A percentile compares a stretch with the other conserved stretches of the same genome.
These are phyloP conservation scores for Fusarium algeriense DNA, from an alignment of 2,329 filamentous ascomycete genomes.

Conservation along the genomic window DNA sequence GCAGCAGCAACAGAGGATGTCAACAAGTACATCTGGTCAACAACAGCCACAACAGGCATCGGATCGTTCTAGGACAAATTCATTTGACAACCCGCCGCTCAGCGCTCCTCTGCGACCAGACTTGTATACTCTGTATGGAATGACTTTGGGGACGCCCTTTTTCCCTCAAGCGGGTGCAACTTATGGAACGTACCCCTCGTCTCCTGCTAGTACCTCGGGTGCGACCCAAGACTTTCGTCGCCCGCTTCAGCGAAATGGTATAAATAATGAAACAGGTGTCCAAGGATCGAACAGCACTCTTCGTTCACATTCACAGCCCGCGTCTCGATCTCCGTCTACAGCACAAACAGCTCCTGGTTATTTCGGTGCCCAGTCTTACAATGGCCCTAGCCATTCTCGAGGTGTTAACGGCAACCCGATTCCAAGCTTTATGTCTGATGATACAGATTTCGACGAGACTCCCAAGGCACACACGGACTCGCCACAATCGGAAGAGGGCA, in stretches of 20 bases:
- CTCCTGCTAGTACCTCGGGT: constrained; percentile 62
- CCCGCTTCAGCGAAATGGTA: constrained; percentile 66
- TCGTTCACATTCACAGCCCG: constrained; percentile 76
- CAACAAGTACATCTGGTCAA: constrained; percentile 42
- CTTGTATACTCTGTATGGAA: constrained; percentile 64
- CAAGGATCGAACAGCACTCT: constrained; percentile 66
- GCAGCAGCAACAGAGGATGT: constrained; percentile 51
- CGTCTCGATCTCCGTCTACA: constrained; percentile 60
- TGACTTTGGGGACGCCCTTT: constrained; percentile 58
- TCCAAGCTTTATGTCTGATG: constrained; percentile 69
- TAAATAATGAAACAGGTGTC: constrained; percentile 61
- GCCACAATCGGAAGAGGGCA: constrained; percentile 62
- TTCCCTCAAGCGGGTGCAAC: constrained; percentile 59
- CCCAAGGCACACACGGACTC: constrained; percentile 58
- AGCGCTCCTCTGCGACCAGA: constrained; percentile 70
- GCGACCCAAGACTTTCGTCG: constrained; percentile 66
- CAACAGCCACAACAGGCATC: constrained; percentile 51
- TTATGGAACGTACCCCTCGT: constrained; percentile 68
- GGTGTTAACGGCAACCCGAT: constrained; percentile 64
- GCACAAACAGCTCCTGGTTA: constrained; percentile 43
- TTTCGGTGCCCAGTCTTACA: constrained; percentile 51
- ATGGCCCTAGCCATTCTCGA: constrained; percentile 53
- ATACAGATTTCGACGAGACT: constrained; percentile 62
- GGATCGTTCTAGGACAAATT: constrained; percentile 71
- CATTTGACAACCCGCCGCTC: constrained; percentile 71